Base-by-base conservation (phyloP, 495 filamentous ascomycete species). In the Xylaria grammica region DNA sequence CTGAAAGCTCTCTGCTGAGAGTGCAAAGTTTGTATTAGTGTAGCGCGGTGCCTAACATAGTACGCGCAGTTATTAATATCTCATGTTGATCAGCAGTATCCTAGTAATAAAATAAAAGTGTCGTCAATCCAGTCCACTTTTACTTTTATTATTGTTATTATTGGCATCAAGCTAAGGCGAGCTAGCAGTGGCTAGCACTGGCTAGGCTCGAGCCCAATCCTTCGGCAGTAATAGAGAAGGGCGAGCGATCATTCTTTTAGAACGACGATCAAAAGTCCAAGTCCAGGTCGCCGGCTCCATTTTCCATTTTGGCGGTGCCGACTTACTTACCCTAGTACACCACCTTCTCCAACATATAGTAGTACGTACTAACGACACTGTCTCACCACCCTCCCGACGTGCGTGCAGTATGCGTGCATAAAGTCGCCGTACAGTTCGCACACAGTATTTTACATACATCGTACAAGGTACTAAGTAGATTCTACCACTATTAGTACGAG, bases 61-160 rank as follows among this genome's bases (percentile, higher is more conserved):
- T 38, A 40, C 4, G 36, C 15, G 36, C 26, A 32, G 42, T 48
- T 46, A 59, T 59, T 59, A 59, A 46, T 59, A 59, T 34, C 44
- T 32, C 56, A 17, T 45, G 38, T 11, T 2, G 7, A 59, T 32
- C 32, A n/a, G 11, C 15, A 24, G 19, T 17, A 24, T 29, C 40
- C 42, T 27, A 59, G 55, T 59, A 59, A 59, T 27, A 40, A 19
- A 13, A 57, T 4, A 11, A 59, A 59, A 29, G 26, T 46, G 5
- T 34, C 29, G 42, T 48, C 26, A 46, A 20, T 29, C 26, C 11
- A 30, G 48, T n/a, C 48, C 48, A 30, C 48, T 51, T 51, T 51
- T 44, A 7, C 3, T 6, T 3, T 48, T 48, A 42, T 42, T 9
- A 9, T 42, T 42, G 51, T 30, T 55, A n/a, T 26, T 30, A 30